phyloP scores from a whole-genome alignment of 2,329 filamentous ascomycete species.

The Arachnomyces sp. region DNA sequence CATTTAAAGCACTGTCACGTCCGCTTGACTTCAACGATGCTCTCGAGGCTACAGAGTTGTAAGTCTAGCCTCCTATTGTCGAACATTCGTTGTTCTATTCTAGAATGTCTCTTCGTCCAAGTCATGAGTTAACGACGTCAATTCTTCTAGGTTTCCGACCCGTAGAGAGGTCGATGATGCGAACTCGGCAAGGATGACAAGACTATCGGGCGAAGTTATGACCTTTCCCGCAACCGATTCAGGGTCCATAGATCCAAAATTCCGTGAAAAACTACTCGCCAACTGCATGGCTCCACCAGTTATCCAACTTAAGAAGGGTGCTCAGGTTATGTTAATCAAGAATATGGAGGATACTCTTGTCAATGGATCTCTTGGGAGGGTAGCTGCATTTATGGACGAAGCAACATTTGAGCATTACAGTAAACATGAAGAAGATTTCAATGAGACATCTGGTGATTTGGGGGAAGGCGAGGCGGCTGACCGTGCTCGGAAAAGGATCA shows the following conservation, averaged over 20 bases:
- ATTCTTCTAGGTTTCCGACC: constrained; percentile 63
- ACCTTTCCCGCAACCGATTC: constrained; percentile 68
- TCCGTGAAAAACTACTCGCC: constrained; percentile 68
- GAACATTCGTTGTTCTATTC: not conserved
- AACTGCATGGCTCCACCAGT: constrained; percentile 89
- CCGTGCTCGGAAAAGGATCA: constrained; percentile 49
- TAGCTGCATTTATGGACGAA: constrained; percentile 72
- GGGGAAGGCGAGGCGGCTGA: constrained; percentile 36
- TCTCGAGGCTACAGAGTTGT: constrained; percentile 77
- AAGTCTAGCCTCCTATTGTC: constrained; percentile 20
- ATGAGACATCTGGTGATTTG: constrained; percentile 41
- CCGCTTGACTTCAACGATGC: constrained; percentile 65
- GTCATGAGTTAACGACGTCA: constrained; percentile 19
- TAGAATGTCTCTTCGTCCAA: no score
- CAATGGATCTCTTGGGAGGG: constrained; percentile 86
- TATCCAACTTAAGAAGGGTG: constrained; percentile 78
- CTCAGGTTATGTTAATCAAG: constrained; percentile 99
- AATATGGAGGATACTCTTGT: constrained; percentile 92
- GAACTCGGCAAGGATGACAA: constrained; percentile 66
- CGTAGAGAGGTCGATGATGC: constrained; percentile 81
- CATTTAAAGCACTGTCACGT: constrained; percentile 67
- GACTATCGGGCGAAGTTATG: constrained; percentile 60
- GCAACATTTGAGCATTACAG: constrained; percentile 53
- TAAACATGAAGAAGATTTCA: constrained; percentile 50
- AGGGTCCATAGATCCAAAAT: constrained; percentile 56